Evolutionary conservation across 202 grass and related monocot species (phyloP).

Genomic region (Zoysia matrella): DNA sequence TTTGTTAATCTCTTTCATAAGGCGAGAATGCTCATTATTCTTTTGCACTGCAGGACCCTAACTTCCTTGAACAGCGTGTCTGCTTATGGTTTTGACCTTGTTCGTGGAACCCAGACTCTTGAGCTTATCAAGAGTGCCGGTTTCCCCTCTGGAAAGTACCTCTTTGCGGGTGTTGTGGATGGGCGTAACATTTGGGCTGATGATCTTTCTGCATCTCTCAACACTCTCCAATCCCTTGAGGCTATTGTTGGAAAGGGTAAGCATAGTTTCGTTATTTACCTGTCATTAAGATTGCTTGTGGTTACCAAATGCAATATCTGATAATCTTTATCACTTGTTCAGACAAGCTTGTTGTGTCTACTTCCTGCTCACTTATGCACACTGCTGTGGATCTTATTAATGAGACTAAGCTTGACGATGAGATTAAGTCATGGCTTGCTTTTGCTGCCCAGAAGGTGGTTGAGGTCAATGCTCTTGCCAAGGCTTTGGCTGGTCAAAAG

Average conservation of each 20-base stretch:
- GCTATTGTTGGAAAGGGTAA: slow-evolving; percentile 88
- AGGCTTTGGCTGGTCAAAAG: slow-evolving; percentile 78
- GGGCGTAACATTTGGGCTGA: slow-evolving; percentile 74
- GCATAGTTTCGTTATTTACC: not conserved
- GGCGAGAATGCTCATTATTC: not conserved
- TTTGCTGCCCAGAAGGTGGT: slow-evolving; percentile 91
- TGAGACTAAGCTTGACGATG: slow-evolving; percentile 87
- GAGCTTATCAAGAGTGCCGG: slow-evolving; percentile 71
- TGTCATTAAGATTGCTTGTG: slow-evolving; percentile 10
- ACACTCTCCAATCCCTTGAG: slow-evolving; percentile 71
- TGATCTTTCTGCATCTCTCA: slow-evolving; percentile 80
- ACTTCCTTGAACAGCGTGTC: slow-evolving; percentile 72
- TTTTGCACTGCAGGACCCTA: slow-evolving; percentile 67
- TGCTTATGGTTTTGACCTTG: slow-evolving; percentile 90
- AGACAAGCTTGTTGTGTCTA: slow-evolving; percentile 95
- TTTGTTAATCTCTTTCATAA: not conserved
- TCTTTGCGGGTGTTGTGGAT: slow-evolving; percentile 65
- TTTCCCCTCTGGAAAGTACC: slow-evolving; percentile 87
- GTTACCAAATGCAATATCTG: not conserved
- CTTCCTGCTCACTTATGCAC: slow-evolving; percentile 95
- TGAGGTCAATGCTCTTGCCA: slow-evolving; percentile 38
- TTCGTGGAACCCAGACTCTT: slow-evolving; percentile 85
- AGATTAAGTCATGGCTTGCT: slow-evolving; percentile 93
- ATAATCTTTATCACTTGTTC: slow-evolving; percentile 8
- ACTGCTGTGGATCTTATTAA: slow-evolving; percentile 39